phyloP scores from a whole-genome alignment of 495 filamentous ascomycete genomes.

The Articulospora tetracladia region DNA sequence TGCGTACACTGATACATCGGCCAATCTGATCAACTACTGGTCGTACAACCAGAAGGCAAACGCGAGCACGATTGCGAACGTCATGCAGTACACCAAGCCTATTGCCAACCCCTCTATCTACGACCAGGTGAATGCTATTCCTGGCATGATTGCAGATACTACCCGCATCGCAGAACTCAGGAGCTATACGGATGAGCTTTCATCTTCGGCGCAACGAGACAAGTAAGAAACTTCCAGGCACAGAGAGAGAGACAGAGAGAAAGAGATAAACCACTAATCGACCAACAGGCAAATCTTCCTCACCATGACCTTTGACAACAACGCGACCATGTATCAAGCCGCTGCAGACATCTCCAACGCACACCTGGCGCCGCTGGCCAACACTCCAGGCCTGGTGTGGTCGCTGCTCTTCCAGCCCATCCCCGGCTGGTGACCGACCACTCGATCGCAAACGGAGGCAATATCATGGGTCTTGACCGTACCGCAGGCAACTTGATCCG shows the following conservation, averaged over 20 bases:
- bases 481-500: not conserved
- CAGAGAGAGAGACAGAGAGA: not conserved
- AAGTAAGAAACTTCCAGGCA: not conserved
- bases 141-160: not conserved
- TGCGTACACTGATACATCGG: slow-evolving; percentile 34
- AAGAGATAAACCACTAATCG: not conserved
- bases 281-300: not conserved
- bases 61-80: slow-evolving; percentile 1
- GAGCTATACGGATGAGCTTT: not conserved
- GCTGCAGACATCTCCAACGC: slow-evolving; percentile 1
- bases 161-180: not conserved
- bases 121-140: slow-evolving; percentile 3
- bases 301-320: not conserved
- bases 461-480: not conserved
- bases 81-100: slow-evolving; percentile 14
- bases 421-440: not conserved
- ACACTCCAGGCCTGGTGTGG: not conserved
- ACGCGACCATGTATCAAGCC: not conserved
- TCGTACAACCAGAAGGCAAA: slow-evolving; percentile 23
- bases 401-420: slow-evolving; percentile 8
- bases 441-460: not conserved
- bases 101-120: slow-evolving; percentile 21
- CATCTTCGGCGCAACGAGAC: not conserved
- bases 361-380: not conserved
- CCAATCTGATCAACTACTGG: slow-evolving; percentile 42